phyloP scores from a whole-genome alignment of 192 early-diverging fungal genomes.

The Pilaira anomala region DNA sequence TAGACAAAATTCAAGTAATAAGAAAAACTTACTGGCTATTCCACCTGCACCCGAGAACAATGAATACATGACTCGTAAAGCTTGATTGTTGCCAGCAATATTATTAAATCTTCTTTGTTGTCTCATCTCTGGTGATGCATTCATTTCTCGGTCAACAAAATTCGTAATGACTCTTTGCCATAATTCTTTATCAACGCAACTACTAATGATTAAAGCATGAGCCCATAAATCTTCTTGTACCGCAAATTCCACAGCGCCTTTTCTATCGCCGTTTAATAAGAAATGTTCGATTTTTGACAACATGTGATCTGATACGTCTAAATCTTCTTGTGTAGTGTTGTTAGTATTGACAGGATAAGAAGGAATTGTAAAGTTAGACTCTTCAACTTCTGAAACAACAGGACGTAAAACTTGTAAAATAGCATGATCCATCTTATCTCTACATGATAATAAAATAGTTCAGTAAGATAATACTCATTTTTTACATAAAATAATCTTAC shows the following conservation, averaged over 20 bases:
- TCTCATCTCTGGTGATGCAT: slow-evolving; percentile 16
- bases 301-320: slow-evolving; percentile 28
- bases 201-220: slow-evolving; percentile 87
- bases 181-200: slow-evolving; percentile 76
- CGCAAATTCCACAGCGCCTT: slow-evolving; percentile 47
- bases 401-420: slow-evolving; percentile 45
- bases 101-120: slow-evolving; percentile 1
- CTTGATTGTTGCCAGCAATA: slow-evolving; percentile 37
- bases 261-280: slow-evolving; percentile 59
- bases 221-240: slow-evolving; percentile 68
- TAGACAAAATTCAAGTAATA: not conserved
- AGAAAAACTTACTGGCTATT: slow-evolving; percentile 32
- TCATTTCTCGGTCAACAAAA: slow-evolving; percentile 59
- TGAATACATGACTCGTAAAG: slow-evolving; percentile 62
- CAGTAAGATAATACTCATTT: too few species aligned
- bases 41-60: slow-evolving; percentile 64
- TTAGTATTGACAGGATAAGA: slow-evolving; percentile 18
- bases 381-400: slow-evolving; percentile 8
- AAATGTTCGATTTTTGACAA: slow-evolving; percentile 56
- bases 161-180: slow-evolving; percentile 78
- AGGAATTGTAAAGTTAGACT: slow-evolving; percentile 37
- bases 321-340: not conserved
- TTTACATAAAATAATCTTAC: slow-evolving; percentile 34
- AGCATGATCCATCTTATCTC: slow-evolving; percentile 46
- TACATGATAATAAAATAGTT: not conserved